Evolutionary conservation across 331 rosid species (phyloP), one percentile per base, ranked within the genome.

Genomic region (Malus hybrid): DNA sequence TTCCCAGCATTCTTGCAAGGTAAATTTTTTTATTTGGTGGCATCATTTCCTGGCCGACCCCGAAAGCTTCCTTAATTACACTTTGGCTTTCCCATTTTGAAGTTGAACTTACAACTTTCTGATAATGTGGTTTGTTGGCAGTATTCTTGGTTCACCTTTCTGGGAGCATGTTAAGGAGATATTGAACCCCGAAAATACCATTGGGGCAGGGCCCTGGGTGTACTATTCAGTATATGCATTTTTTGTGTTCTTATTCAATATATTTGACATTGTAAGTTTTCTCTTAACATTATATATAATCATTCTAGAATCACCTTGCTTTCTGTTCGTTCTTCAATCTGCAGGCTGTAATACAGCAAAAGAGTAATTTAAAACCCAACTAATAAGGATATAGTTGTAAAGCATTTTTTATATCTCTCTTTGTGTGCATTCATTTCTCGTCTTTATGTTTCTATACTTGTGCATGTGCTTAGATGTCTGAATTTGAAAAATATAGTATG

Each of bases 191-290:
- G 99, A 92, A 70, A 85, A 85, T 80, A 86, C 93, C 74, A 55
- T 85, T 81, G 99, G 97, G 71, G 97, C 99, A 75, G 86, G 85
- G 78, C 99, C 97, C 29, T 94, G 99, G 97, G 97, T 94, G 67
- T 94, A 90, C 87, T 94, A 94, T 75, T 70, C 91, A 55, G 82
- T 92, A 79, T 94, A 94, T 81, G 97, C 97, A 5, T 89, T 94
- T 79, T 90, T 92, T 70, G 96, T 94, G 82, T 94, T 94, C 88
- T 76, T 94, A 67, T 92, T 94, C 88, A 94, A 94, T 69, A 95
- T 95, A 83, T 95, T 95, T 78, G 99, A 95, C 83, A 95, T 92
- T 68, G 99, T 95, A 87, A 90, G 97, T 89, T 56, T 84, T 81
- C 78, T 69, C 73, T 57, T 27, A 19, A 22, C 63, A 52, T 52